Evolutionary conservation across 768 basidiomycete genomes (phyloP).

Genomic region (Amanita rimosa): DNA sequence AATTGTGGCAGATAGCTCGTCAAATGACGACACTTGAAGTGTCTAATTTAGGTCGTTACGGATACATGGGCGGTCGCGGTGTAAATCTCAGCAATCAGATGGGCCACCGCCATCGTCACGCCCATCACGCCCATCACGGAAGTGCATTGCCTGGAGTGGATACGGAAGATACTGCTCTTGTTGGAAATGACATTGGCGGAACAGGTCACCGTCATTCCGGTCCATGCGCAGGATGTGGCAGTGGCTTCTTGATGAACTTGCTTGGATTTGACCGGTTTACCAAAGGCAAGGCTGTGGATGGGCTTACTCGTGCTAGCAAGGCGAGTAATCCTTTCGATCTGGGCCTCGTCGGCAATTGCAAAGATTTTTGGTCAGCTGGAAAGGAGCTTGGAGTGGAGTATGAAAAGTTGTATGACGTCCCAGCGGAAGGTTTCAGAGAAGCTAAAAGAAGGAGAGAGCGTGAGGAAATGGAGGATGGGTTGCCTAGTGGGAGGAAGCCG

Average conservation of each 20-base stretch:
- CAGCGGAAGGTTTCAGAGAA: slow-evolving; percentile 72
- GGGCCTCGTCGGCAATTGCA: slow-evolving; percentile 68
- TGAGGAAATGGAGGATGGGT: slow-evolving; percentile 29
- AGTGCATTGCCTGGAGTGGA: slow-evolving; percentile 32
- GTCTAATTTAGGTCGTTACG: slow-evolving; percentile 87
- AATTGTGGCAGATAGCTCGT: slow-evolving; percentile 84
- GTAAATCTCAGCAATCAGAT: slow-evolving; percentile 60
- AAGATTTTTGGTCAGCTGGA: slow-evolving; percentile 90
- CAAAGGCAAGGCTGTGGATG: slow-evolving; percentile 78
- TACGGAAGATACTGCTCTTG: slow-evolving; percentile 33
- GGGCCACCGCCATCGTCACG: slow-evolving; percentile 44
- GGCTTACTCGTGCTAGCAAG: slow-evolving; percentile 64
- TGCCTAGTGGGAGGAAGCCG: slow-evolving; percentile 15
- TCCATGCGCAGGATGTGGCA: slow-evolving; percentile 30
- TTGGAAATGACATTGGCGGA: slow-evolving; percentile 15
- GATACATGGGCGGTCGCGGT: slow-evolving; percentile 92
- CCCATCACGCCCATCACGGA: slow-evolving; percentile 15
- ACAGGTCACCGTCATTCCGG: slow-evolving; percentile 37
- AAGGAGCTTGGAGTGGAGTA: slow-evolving; percentile 85
- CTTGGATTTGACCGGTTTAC: slow-evolving; percentile 94
- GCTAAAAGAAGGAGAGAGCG: slow-evolving; percentile 49
- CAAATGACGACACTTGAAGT: slow-evolving; percentile 98
- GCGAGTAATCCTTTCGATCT: slow-evolving; percentile 90
- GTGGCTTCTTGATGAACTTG: slow-evolving; percentile 77
- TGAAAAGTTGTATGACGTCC: slow-evolving; percentile 81